Base-by-base conservation (phyloP, 2,329 filamentous ascomycete genomes). In the Colletotrichum sp. region DNA sequence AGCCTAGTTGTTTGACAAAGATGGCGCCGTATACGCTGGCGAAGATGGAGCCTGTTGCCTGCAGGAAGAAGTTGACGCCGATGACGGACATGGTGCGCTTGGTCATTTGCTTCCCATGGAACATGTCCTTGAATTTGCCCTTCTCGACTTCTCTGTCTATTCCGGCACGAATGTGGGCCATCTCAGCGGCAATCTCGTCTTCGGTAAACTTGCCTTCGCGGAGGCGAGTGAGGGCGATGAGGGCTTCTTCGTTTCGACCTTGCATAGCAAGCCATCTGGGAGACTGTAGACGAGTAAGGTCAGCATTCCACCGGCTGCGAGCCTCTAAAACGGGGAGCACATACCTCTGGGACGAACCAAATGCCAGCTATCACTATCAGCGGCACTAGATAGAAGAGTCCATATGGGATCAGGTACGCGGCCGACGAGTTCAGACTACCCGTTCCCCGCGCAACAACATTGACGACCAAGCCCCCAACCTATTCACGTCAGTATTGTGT, bases 381-480 rank as follows among this genome's bases (percentile, higher is more conserved):
- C 6, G 83, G 82, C 6, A 85, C 78, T 43, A 83, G 74, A 60
- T 81, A 84, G 78, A 84, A 85, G 2, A 84, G 75, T 0, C 83
- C 83, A 7, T 82, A 79, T 0, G 83, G 84, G 32, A 86, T 83
- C 8, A 78, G 75, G 79, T 81, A 87, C 4, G 83, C 80, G 2
- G 78, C 78, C 58, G 83, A 80, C n/a, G 79, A 80, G 3, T 77
- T 58, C 27, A 84, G 64, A 2, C 80, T 56, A 78, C 81, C 72
- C 67, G 82, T 82, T 77, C 83, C 65, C 78, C 80, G 70, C 80
- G 81, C 78, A 76, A 82, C 60, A 34, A 61, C 48, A 71, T 79
- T 80, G 71, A 80, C 78, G 16, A 81, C 62, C 5, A 81, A 56
- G 6, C 77, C 75, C 12, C 78, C 78, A 15, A 74, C 34, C 52